Conservation (phyloP, 345 rosid genomes). For the Brassica nigra region DNA sequence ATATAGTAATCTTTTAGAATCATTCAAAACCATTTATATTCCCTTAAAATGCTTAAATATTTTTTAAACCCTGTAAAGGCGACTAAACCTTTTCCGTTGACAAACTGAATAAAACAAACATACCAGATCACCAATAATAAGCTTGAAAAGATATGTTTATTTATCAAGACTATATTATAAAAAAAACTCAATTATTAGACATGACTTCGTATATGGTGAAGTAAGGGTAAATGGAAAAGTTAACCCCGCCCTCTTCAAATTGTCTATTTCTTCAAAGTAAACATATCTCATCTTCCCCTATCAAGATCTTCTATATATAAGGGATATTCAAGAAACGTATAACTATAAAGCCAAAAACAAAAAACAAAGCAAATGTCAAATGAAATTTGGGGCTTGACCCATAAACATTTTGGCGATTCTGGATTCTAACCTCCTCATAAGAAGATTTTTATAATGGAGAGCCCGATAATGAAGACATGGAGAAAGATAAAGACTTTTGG, state of each 20-base stretch:
- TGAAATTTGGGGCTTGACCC: slow-evolving; percentile 8
- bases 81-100: slow-evolving; percentile 30
- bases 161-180: neutral
- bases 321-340: slow-evolving; percentile 3
- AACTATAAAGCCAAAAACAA: neutral
- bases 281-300: neutral
- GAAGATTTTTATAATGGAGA: slow-evolving; percentile 18
- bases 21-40: slow-evolving; percentile 5
- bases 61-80: neutral
- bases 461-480: slow-evolving; percentile 57
- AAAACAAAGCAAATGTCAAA: slow-evolving; percentile 4
- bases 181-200: slow-evolving; percentile 18
- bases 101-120: slow-evolving; percentile 39
- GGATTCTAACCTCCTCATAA: slow-evolving; percentile 9
- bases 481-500: slow-evolving; percentile 55
- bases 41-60: neutral
- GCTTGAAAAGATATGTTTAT: slow-evolving; percentile 24
- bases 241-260: slow-evolving; percentile 26
- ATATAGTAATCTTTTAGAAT: neutral
- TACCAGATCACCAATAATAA: slow-evolving; percentile 20
- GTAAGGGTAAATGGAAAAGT: slow-evolving; percentile 23
- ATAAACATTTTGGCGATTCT: neutral
- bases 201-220: slow-evolving; percentile 28
- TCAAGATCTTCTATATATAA: slow-evolving; percentile 24
- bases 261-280: slow-evolving; percentile 28